Percentiles rank a stretch among this genome's conserved stretches.
phyloP scores from a whole-genome alignment of 2,329 filamentous ascomycete genomes.

The Diaporthe aspalathi region DNA sequence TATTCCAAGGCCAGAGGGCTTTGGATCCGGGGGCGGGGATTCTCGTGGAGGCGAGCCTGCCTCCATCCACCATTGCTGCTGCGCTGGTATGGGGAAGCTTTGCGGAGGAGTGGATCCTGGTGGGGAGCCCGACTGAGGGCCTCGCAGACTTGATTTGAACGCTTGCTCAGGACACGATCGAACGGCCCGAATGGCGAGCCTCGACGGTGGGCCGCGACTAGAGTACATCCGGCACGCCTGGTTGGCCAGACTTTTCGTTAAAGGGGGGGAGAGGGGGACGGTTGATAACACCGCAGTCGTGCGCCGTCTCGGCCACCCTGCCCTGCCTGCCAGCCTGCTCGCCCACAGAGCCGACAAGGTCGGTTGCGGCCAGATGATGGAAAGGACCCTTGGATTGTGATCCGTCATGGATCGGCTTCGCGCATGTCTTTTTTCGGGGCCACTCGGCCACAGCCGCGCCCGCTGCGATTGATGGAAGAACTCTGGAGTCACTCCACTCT shows the following conservation, averaged over 20 bases:
- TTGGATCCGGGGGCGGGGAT: constrained; percentile 29
- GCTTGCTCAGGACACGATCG: constrained; percentile 2
- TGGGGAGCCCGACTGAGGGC: constrained; percentile 17
- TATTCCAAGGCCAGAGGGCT: neutral
- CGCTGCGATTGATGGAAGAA: constrained; percentile 40
- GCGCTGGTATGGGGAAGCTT: constrained; percentile 28
- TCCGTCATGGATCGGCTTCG: constrained; percentile 24
- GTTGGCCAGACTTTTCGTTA: neutral
- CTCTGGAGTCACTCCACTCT: constrained; percentile 39
- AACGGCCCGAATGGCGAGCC: constrained; percentile 28
- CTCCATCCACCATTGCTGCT: constrained; percentile 20
- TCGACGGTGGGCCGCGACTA: constrained; percentile 6
- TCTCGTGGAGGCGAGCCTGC: constrained; percentile 20
- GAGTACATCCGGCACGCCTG: neutral
- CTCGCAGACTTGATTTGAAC: constrained; percentile 3
- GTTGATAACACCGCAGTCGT: neutral
- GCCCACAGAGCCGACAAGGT: neutral
- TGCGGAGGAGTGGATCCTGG: constrained; percentile 19
- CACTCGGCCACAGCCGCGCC: constrained; percentile 16
- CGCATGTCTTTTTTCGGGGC: constrained; percentile 25
- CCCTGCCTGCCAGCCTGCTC: too few species aligned
- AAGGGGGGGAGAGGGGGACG: too few species aligned
- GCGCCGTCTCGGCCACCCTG: neutral
- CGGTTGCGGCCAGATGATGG: neutral
- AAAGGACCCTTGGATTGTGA: constrained; percentile 24